A percentile compares a stretch with the other conserved stretches of the same genome.
phyloP scores from a whole-genome alignment of 2,329 filamentous ascomycete genomes.

The Fusarium caatingaense region DNA sequence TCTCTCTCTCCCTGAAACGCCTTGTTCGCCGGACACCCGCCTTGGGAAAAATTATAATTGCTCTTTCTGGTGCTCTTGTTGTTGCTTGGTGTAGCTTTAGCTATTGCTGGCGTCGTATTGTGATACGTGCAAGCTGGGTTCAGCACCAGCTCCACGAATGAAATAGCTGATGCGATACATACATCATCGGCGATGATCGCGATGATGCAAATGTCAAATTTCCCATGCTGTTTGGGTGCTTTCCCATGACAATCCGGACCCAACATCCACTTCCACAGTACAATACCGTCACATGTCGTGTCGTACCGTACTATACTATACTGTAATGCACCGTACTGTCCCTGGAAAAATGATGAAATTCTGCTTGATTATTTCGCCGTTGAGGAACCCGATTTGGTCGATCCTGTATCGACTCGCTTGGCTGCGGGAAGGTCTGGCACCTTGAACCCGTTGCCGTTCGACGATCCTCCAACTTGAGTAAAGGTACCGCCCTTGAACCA shows the following conservation, averaged over 20 bases:
- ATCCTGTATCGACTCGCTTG: slow-evolving; percentile 71
- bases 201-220: slow-evolving; percentile 36
- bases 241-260: slow-evolving; percentile 28
- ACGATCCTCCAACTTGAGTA: slow-evolving; percentile 77
- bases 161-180: slow-evolving; percentile 11
- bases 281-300: background rate
- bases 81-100: slow-evolving; percentile 7
- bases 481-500: slow-evolving; percentile 99
- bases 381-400: slow-evolving; percentile 52
- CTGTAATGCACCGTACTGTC: background rate
- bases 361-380: slow-evolving; percentile 38
- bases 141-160: slow-evolving; percentile 10
- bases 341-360: background rate
- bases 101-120: background rate
- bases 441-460: slow-evolving; percentile 76
- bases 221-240: slow-evolving; percentile 25
- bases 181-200: slow-evolving; percentile 24
- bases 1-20: slow-evolving; percentile 33
- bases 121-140: slow-evolving; percentile 1
- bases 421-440: slow-evolving; percentile 78
- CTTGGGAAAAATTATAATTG: background rate
- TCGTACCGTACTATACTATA: background rate
- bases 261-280: background rate
- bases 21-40: slow-evolving; percentile 38
- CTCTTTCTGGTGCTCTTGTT: slow-evolving; percentile 1